Conservation (phyloP, 179 eudicot species). For the Sideroxylon spinosum region DNA sequence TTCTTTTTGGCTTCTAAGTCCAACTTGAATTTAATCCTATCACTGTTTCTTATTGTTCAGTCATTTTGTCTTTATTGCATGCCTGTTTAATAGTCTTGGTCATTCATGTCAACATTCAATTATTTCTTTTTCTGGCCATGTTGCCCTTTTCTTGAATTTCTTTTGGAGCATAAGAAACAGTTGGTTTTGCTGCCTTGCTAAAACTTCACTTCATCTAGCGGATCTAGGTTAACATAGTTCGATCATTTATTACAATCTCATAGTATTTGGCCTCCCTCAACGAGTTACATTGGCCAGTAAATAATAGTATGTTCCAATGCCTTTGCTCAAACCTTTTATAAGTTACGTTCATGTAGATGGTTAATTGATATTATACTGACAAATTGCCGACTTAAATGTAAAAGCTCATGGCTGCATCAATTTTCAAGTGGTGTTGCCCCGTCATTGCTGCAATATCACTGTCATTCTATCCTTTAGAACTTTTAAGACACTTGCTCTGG, state of each 20-base stretch:
- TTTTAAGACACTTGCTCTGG: background rate
- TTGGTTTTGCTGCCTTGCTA: background rate
- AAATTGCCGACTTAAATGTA: background rate
- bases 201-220: background rate
- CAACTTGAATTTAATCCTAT: background rate
- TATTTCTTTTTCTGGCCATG: background rate
- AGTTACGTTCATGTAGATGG: too few relatives aligned
- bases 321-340: too few relatives aligned
- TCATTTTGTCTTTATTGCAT: background rate
- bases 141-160: background rate
- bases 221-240: background rate
- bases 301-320: background rate
- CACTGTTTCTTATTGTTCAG: background rate
- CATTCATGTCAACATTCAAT: background rate
- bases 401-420: background rate
- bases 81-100: background rate
- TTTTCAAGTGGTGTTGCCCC: background rate
- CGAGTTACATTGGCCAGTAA: background rate
- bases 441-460: conserved; percentile 1
- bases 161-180: background rate
- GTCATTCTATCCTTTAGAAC: background rate
- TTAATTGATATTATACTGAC: too few relatives aligned
- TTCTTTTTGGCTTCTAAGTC: background rate
- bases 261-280: background rate
- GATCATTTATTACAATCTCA: background rate